These are phyloP conservation scores for Nakazawaea wyomingensis DNA, from an alignment of 805 yeast species.

Conservation along the genomic window DNA sequence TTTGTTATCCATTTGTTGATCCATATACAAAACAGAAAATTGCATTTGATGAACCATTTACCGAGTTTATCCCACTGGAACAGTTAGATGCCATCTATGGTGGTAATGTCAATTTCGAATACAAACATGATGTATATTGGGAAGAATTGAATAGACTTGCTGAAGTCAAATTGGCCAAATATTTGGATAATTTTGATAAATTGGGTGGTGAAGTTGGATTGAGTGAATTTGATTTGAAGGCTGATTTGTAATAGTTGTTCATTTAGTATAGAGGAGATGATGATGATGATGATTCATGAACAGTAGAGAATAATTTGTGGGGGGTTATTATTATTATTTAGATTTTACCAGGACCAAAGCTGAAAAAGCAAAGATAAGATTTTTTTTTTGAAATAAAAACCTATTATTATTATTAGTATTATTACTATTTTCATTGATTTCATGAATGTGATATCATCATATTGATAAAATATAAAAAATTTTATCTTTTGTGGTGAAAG, in stretches of 20 bases:
- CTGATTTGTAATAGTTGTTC: background rate
- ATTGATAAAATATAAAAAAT: no score
- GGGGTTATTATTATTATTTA: no score
- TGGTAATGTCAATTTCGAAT: slow-evolving; percentile 80
- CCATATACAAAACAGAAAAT: slow-evolving; percentile 92
- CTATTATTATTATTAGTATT: no score
- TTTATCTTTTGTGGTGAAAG: no score
- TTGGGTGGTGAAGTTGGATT: slow-evolving; percentile 76
- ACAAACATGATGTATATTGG: slow-evolving; percentile 79
- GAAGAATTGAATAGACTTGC: slow-evolving; percentile 61
- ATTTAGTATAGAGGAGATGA: no score
- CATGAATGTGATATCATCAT: no score
- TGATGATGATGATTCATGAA: no score
- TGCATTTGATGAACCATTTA: slow-evolving; percentile 86
- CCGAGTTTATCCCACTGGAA: slow-evolving; percentile 70
- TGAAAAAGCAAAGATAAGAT: no score
- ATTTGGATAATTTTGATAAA: slow-evolving; percentile 60
- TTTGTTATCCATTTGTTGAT: slow-evolving; percentile 94
- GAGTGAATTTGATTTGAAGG: slow-evolving; percentile 75
- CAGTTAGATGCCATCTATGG: slow-evolving; percentile 84
- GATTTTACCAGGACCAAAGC: no score
- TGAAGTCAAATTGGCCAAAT: slow-evolving; percentile 50
- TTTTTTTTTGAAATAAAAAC: no score
- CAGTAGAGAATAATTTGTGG: no score
- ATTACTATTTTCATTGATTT: no score